Evolutionary conservation across 208 protist genomes (phyloP), one percentile per base, ranked within the genome.

Genomic region (Leishmania gerbilli): DNA sequence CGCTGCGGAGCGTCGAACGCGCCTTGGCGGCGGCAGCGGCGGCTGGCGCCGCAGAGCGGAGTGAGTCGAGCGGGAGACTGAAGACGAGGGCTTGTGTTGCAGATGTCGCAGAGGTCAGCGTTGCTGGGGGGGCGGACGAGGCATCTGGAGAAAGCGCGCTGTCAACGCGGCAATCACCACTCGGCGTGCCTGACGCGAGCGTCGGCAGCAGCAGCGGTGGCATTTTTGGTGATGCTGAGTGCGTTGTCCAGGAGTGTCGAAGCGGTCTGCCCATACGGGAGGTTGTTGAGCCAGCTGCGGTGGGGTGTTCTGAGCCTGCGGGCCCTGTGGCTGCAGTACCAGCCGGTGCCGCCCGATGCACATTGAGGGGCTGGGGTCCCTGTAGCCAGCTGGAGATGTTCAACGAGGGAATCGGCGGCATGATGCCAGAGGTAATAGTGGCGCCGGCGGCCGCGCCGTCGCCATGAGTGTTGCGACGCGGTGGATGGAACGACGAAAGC

Each of bases 361-460:
- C 74, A 49, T 84, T 74, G 31, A 85, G 67, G 37, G 80, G 82
- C 74, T 82, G 77, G 31, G 82, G 82, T 8, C 82, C 78, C 37
- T 86, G 82, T 69, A 86, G 58, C 82, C 82, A 86, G 51, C 64
- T 86, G 3, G 82, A 86, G 13, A 80, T 64, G 78, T 56, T 71
- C 47, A 75, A 31, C 8, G 78, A 56, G 1, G 76, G 42, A 40
- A 76, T 78, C n/a, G 53, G 68, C 74, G 24, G 49, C 77, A 47
- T 17, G 17, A 47, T 37, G 55, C 27, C 34, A 37, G 37, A 40
- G 42, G 45, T 5, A 34, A 13, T 19, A 53, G 56, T 15, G 27
- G 45, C 9, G 51, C 42, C 34, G 67, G n/a, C 24, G 24, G n/a
- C 67, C 24, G 45, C 67, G 24, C 49, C 49, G 34, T 65, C 67